Conservation (phyloP, 2,329 filamentous ascomycete species). For the Cytospora piceae region DNA sequence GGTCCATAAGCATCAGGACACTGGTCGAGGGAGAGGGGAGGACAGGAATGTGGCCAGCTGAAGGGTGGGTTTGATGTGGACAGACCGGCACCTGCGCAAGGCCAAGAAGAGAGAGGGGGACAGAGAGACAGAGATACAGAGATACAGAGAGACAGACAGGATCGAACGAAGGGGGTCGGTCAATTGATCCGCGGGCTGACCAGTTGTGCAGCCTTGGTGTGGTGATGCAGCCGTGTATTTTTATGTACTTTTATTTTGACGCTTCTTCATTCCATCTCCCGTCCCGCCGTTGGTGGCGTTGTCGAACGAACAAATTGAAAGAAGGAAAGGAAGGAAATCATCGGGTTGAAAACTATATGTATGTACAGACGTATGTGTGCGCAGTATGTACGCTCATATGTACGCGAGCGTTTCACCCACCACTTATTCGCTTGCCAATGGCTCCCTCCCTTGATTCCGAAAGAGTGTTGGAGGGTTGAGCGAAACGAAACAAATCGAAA, state of each 20-base stretch:
- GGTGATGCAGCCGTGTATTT: background rate
- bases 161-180: background rate
- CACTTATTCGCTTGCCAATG: too few relatives aligned
- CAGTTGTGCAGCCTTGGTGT: background rate
- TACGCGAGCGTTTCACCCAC: too few relatives aligned
- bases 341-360: too few relatives aligned
- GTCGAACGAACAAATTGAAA: too few relatives aligned
- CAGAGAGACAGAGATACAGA: background rate
- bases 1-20: background rate
- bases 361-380: too few relatives aligned
- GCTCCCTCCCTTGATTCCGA: too few relatives aligned
- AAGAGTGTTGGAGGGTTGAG: background rate
- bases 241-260: background rate
- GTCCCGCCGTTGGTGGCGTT: background rate
- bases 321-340: too few relatives aligned
- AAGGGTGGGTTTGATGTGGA: constrained; percentile 4
- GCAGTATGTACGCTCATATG: too few relatives aligned
- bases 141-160: background rate
- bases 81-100: background rate
- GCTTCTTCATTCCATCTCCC: background rate
- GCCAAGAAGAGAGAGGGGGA: background rate
- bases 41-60: background rate
- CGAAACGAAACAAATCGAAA: background rate
- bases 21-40: background rate
- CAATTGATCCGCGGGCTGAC: background rate